A percentile compares a stretch with the other conserved stretches of the same genome.
Evolutionary conservation across 2,329 filamentous ascomycete species (phyloP).

Genomic region (Gliomastix tumulicola): DNA sequence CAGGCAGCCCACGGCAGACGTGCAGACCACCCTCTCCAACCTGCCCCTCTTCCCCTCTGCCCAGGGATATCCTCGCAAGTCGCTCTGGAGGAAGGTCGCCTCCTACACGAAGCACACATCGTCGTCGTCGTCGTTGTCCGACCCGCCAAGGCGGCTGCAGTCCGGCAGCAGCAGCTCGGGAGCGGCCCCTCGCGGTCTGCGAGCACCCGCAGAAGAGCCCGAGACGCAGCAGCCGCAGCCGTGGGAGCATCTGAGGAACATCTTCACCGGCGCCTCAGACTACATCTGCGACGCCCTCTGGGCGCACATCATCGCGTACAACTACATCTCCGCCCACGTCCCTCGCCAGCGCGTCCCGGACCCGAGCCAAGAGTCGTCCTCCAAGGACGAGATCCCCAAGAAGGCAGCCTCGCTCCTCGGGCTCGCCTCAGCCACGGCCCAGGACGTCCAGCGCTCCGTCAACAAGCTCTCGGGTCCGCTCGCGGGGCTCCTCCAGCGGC

Average conservation of each 20-base stretch:
- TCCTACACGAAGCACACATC: slow-evolving; percentile 14
- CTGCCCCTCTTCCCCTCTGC: slow-evolving; percentile 7
- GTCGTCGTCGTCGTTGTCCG: not conserved
- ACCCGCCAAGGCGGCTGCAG: not conserved
- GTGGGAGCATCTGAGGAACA: slow-evolving; percentile 39
- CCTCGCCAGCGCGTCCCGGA: no score
- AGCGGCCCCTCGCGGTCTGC: no score
- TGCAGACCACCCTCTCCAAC: slow-evolving; percentile 9
- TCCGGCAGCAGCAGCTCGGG: not conserved
- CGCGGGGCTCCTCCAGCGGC: slow-evolving; percentile 14
- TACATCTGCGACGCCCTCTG: slow-evolving; percentile 53
- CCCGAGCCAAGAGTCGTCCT: not conserved
- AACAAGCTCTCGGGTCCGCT: slow-evolving; percentile 17
- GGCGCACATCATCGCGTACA: slow-evolving; percentile 52
- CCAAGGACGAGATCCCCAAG: slow-evolving; percentile 25
- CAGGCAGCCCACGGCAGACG: slow-evolving; percentile 27
- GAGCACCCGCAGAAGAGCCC: slow-evolving; percentile 4
- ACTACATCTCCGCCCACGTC: slow-evolving; percentile 40
- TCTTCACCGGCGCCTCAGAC: slow-evolving; percentile 46
- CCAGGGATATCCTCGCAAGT: slow-evolving; percentile 19
- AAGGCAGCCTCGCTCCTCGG: slow-evolving; percentile 48
- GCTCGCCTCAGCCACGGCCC: slow-evolving; percentile 19
- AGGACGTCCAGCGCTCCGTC: slow-evolving; percentile 10
- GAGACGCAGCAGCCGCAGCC: slow-evolving; percentile 17
- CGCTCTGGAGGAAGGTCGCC: slow-evolving; percentile 28